Conservation (phyloP, 306 rosid genomes). For the Gynostemma pentaphyllum region DNA sequence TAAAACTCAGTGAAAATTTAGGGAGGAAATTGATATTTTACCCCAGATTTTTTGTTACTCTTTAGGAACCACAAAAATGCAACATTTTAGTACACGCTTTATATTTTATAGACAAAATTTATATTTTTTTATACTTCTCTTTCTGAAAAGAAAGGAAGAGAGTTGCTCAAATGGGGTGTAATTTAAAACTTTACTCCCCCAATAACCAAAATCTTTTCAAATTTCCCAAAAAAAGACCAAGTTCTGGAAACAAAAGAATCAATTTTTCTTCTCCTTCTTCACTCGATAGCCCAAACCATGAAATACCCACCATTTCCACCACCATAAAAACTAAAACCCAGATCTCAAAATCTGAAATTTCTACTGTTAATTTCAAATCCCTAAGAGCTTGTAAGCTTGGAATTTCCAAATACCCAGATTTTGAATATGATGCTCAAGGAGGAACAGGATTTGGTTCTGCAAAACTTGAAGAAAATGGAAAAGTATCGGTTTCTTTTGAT, state of each 20-base stretch:
- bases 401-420: constrained; percentile 68
- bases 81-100: constrained; percentile 23
- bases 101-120: too few relatives aligned
- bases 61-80: constrained; percentile 16
- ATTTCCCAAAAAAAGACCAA: constrained; percentile 20
- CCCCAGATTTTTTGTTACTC: too few relatives aligned
- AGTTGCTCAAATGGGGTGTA: constrained; percentile 34
- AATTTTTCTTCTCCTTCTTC: constrained; percentile 36
- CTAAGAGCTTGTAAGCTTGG: constrained; percentile 66
- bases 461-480: constrained; percentile 18
- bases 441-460: constrained; percentile 61
- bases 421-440: constrained; percentile 72
- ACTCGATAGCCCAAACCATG: constrained; percentile 22
- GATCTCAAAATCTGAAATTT: constrained; percentile 19
- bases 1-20: too few relatives aligned
- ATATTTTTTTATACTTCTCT: not conserved
- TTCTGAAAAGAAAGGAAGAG: not conserved
- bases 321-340: constrained; percentile 16
- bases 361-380: constrained; percentile 45
- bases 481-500: constrained; percentile 62
- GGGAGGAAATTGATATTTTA: too few relatives aligned
- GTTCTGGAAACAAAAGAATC: constrained; percentile 20
- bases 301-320: constrained; percentile 5
- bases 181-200: constrained; percentile 37
- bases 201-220: constrained; percentile 35